Evolutionary conservation across 306 rosid genomes (phyloP), one percentile per base, ranked within the genome.

Genomic region (Ormosia semicastrata): DNA sequence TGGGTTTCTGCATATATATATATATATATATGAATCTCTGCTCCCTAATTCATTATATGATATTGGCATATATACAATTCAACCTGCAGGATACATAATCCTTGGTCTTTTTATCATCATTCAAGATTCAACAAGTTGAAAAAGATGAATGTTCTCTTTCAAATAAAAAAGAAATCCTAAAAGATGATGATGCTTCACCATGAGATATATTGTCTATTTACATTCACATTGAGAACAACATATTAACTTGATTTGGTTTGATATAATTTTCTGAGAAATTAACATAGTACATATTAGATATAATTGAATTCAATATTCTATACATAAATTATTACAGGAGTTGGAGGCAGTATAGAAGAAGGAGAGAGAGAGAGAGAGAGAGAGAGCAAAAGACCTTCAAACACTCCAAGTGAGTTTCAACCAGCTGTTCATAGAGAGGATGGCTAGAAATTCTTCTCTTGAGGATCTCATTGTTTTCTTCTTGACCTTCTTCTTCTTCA

Each of bases 361-460:
- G 5, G 12, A 15, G 29, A 14, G 76, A 29, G 33, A 41, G 41
- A 30, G 67, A 40, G 14, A 52, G 59, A 17, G 41, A 52, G 77
- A 41, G 77, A 73, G 52, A 73, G 49, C 1, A 13, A 44, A 57
- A 43, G 53, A 93, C 98, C 98, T 90, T 89, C 87, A 94, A 88
- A 63, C 98, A 94, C 37, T 88, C 89, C 57, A 94, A 69, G 86
- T 94, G 98, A 77, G 92, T 80, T 81, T 94, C 77, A 79, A 94
- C 70, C 59, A 94, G 78, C 7, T 88, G 75, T 2, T 75, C 89
- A 74, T 89, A 94, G 30, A 91, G 88, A 69, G 98, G 98, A 83
- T 94, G 98, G 40, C 17, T 75, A n/a, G 95, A 90, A 81, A 94
- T 94, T 87, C 87, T 92, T 49, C 67, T 87, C 85, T 91, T 92